Base-by-base conservation (phyloP, 2,329 filamentous ascomycete species). In the Verticillium isaacii region DNA sequence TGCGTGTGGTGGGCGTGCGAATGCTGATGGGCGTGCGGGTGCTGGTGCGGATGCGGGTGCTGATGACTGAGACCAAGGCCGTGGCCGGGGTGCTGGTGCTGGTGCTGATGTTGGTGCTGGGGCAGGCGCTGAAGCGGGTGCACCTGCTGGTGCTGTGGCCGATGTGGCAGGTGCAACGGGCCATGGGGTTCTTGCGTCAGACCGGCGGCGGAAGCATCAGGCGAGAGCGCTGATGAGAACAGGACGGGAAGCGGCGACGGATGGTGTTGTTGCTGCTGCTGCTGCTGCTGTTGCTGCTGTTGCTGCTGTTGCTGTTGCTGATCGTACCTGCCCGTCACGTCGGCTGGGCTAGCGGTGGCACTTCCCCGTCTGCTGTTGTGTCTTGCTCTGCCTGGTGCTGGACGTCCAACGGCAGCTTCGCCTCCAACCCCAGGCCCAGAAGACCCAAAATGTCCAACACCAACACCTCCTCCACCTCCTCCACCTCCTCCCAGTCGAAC, bases 91-190 rank as follows among this genome's bases (percentile, higher is more conserved):
- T 56, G 55, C 61, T 50, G 50, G 63, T 56, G 55, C 61, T 50
- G 50, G 50, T 61, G 12, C 59, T 62, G 60, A 50, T 62, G 59
- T 15, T 56, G 64, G 58, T 65, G 66, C 41, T 64, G 65, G 54
- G 65, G 66, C 60, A 67, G 60, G 59, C 68, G 69, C 63, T 67
- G 72, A 17, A 56, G 32, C 54, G 45, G 45, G 63, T 69, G 63
- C n/a, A 63, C 61, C 17, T 62, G 66, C 19, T 63, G 62, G 54
- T 66, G 65, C 36, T 67, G 63, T 17, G 62, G 61, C 25, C 64
- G 66, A 9, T 62, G 62, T 55, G 62, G 64, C 58, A 68, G 65
- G 64, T 67, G 65, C 55, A 57, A 39, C n/a, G 50, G 59, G 19
- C 61, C 55, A 19, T 41, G 37, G 52, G 52, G 60, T 19, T 52